phyloP scores from a whole-genome alignment of 345 rosid genomes.

The Combretum micranthum region DNA sequence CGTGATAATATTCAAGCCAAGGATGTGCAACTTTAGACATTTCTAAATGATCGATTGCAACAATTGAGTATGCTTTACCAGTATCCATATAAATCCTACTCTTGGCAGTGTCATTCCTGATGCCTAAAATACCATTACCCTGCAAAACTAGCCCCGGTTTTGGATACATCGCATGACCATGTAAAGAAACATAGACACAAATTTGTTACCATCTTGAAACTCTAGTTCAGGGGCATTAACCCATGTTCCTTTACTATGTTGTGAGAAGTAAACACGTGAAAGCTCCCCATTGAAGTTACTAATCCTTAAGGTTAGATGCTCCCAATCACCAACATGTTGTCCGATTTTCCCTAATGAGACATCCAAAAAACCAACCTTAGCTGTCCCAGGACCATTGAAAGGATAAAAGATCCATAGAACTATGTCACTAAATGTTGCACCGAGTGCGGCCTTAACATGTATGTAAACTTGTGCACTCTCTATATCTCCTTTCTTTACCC shows the following conservation, averaged over 20 bases:
- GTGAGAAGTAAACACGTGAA: conserved; percentile 39
- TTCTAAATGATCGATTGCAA: conserved; percentile 53
- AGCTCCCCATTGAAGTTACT: conserved; percentile 78
- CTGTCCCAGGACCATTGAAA: conserved; percentile 71
- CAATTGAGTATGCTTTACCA: conserved; percentile 26
- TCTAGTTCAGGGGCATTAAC: conserved; percentile 55
- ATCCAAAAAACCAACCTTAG: conserved; percentile 50
- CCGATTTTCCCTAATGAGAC: conserved; percentile 60
- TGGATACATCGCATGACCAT: conserved; percentile 76
- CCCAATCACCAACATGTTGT: conserved; percentile 90
- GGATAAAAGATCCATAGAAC: conserved; percentile 77
- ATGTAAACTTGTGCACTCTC: conserved; percentile 39
- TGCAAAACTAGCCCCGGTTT: conserved; percentile 74
- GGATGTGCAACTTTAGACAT: conserved; percentile 39
- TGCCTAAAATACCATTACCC: conserved; percentile 49
- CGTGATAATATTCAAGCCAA: conserved; percentile 57
- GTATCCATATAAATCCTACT: conserved; percentile 44
- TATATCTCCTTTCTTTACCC: conserved; percentile 64
- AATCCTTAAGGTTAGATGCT: conserved; percentile 64
- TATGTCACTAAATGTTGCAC: conserved; percentile 74
- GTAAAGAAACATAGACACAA: conserved; percentile 57
- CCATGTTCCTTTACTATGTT: conserved; percentile 77
- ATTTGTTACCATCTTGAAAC: conserved; percentile 45
- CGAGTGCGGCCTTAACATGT: conserved; percentile 70
- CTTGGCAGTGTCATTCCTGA: conserved; percentile 72